These are phyloP conservation scores for Lignosus rhinocerotis DNA, from an alignment of 1,284 basidiomycete species.

Conservation along the genomic window DNA sequence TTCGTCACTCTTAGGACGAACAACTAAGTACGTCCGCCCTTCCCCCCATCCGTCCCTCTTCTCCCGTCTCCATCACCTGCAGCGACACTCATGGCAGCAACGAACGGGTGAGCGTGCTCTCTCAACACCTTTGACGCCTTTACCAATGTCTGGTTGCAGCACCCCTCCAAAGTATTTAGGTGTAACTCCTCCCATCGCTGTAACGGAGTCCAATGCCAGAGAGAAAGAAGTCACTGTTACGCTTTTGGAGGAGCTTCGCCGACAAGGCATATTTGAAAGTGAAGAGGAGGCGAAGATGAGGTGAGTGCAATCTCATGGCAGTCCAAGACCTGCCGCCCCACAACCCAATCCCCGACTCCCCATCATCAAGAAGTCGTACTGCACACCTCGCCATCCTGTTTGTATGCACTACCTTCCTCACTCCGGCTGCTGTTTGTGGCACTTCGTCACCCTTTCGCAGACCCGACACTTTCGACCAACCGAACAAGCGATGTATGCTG, in stretches of 20 bases:
- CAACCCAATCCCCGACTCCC: neutral
- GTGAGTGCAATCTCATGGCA: slow-evolving; percentile 51
- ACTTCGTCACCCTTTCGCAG: neutral
- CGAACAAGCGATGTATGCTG: neutral
- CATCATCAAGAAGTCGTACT: neutral
- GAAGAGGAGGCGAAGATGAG: slow-evolving; percentile 88
- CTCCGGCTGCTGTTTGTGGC: neutral
- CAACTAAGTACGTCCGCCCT: slow-evolving; percentile 9
- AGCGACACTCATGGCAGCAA: slow-evolving; percentile 10
- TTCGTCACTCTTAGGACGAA: slow-evolving; percentile 17
- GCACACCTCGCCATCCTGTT: neutral
- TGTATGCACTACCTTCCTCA: neutral
- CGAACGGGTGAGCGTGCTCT: slow-evolving; percentile 17
- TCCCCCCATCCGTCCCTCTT: slow-evolving; percentile 1
- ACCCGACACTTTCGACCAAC: neutral
- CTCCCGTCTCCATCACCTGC: neutral
- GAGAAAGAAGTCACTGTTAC: slow-evolving; percentile 82
- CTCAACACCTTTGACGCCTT: neutral
- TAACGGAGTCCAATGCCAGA: slow-evolving; percentile 67
- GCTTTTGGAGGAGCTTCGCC: slow-evolving; percentile 86
- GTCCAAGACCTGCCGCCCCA: neutral
- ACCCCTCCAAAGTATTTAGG: slow-evolving; percentile 50
- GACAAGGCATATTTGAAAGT: slow-evolving; percentile 87
- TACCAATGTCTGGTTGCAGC: slow-evolving; percentile 2
- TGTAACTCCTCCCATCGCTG: slow-evolving; percentile 90